Percentiles rank a stretch among this genome's conserved stretches.
phyloP scores from a whole-genome alignment of 352 stramenopile species.

The Aphanomyces euteiches region DNA sequence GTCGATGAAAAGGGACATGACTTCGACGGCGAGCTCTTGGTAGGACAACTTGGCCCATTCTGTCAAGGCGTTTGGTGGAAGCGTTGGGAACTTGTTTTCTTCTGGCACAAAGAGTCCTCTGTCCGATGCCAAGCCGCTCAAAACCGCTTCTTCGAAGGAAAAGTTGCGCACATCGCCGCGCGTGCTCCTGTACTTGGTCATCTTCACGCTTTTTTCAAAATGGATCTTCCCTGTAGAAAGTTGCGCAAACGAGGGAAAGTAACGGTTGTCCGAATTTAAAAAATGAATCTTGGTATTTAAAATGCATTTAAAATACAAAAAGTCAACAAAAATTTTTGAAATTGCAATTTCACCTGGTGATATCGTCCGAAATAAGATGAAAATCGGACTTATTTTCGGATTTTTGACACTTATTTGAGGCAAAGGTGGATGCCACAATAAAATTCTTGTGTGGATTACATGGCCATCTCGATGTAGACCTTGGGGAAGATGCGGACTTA shows the following conservation, averaged over 20 bases:
- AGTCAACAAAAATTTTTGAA: too few species aligned
- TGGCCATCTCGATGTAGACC: slow-evolving; percentile 46
- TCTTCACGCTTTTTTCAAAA: slow-evolving; percentile 36
- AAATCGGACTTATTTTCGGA: too few species aligned
- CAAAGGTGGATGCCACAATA: slow-evolving; percentile 5
- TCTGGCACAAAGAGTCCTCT: slow-evolving; percentile 81
- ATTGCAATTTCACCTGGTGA: too few species aligned
- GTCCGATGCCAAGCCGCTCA: slow-evolving; percentile 78
- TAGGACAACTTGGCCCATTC: slow-evolving; percentile 91
- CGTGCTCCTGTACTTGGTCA: slow-evolving; percentile 84
- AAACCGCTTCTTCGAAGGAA: slow-evolving; percentile 83
- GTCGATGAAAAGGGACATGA: slow-evolving; percentile 97
- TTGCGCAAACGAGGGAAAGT: slow-evolving; percentile 10
- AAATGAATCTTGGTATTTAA: too few species aligned
- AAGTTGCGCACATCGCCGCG: slow-evolving; percentile 72
- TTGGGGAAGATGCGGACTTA: slow-evolving; percentile 62
- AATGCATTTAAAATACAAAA: too few species aligned
- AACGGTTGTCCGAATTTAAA: too few species aligned
- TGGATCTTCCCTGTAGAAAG: slow-evolving; percentile 1
- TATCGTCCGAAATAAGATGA: too few species aligned
- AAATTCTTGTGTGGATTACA: too few species aligned
- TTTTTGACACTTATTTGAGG: neutral
- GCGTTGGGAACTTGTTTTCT: slow-evolving; percentile 64
- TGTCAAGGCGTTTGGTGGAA: slow-evolving; percentile 60
- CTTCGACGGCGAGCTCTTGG: slow-evolving; percentile 89